Evolutionary conservation across 2,329 filamentous ascomycete genomes (phyloP), one percentile per base, ranked within the genome.

Genomic region (Coleophoma cylindrospora): DNA sequence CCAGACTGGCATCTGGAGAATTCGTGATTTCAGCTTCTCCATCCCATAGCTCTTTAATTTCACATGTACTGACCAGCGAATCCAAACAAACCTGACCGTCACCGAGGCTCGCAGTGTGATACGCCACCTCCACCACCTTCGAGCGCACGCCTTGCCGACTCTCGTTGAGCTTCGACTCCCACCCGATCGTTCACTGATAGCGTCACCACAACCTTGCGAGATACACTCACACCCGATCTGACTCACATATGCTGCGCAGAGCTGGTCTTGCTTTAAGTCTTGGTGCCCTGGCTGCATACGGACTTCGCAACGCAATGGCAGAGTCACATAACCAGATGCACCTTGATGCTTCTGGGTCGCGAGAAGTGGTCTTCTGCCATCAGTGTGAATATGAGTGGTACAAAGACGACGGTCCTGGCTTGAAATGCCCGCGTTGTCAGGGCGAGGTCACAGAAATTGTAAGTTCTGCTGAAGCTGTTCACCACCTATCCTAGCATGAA

Each of bases 381-480:
- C 72, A 77, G 53, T 97, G 94, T 71, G 67, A 78, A 47, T 72
- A 87, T 55, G 86, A 96, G 66, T 97, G 91, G 90, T 89, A 86
- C 62, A 75, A 81, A 52, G 27, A 27, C 9, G 81, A 89, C 52
- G 79, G 87, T 55, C 75, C 79, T 57, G 84, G 78, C 22, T 70
- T 95, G 54, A 72, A 71, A 14, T 99, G 94, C 64, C 90, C 91
- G 14, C 68, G 72, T n/a, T 99, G 94, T 65, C 66, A 76, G 4
- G 83, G 83, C 36, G 89, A 95, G 17, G 84, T 89, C 57, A 89
- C 83, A 14, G 91, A 99, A 71, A 90, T 97, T 60, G 91, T 95
- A 74, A 64, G 86, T 75, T 19, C 13, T 13, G 21, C 15, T 33
- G 44, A 40, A 43, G 15, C 14, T 14, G 9, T 48, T 45, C 37